Base-by-base conservation (phyloP, 768 basidiomycete genomes). In the Lactarius quietus region DNA sequence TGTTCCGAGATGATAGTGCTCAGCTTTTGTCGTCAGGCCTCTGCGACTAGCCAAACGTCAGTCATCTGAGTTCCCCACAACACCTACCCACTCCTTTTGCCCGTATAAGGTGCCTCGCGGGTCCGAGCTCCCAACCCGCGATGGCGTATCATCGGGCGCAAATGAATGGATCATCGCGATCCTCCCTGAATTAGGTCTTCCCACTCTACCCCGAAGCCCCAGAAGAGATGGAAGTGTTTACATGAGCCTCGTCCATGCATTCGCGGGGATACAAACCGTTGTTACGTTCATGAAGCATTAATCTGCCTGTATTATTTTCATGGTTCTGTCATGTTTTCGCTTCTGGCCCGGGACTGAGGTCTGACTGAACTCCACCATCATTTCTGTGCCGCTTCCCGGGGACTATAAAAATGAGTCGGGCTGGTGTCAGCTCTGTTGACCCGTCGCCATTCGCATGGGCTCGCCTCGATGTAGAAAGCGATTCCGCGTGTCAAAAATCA, bases 111-210 rank as follows among this genome's bases (percentile, higher is more conserved):
- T 90, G 87, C 89, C 87, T 73, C 77, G 70, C 82, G 82, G 84
- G 83, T 78, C 66, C 73, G 80, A 89, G 81, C 71, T 71, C 77
- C 78, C 81, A 82, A 79, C 82, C 83, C 82, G 81, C 74, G 72
- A 72, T 76, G 88, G 89, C 86, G 89, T 90, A 90, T 90, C 75
- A 79, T 87, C 84, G 86, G 87, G 88, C 89, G 83, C 70, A 90
- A 43, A 90, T 78, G 62, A 62, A 78, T 38, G 23, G n/a, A n/a
- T n/a, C n/a, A 14, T 68, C 12, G 23, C 17, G 14, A 55, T 52
- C n/a, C 18, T 38, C 45, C 56, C 59, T 64, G 33, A 43, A 15
- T 33, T 53, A 31, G 57, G 28, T 45, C 41, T 51, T 36, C 39
- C 56, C 51, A 29, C 63, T 41, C 55, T 43, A 58, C 54, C 29